These are phyloP conservation scores for Ustanciosporium gigantosporum DNA, from an alignment of 1,284 basidiomycete genomes.

Conservation along the genomic window DNA sequence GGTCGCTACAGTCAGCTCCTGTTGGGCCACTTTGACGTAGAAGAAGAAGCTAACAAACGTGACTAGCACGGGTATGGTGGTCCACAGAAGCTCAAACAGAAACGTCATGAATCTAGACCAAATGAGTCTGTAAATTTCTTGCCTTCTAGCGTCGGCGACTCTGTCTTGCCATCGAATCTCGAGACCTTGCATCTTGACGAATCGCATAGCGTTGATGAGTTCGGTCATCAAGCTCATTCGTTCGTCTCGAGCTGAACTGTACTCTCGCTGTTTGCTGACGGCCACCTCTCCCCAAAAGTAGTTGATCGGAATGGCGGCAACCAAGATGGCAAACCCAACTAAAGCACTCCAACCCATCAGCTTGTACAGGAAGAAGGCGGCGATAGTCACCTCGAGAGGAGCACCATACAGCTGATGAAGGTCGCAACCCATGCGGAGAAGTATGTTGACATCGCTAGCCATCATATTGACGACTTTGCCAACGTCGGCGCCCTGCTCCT, in stretches of 20 bases:
- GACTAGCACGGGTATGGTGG: conserved; percentile 41
- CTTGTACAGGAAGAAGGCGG: conserved; percentile 63
- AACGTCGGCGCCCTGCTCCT: conserved; percentile 60
- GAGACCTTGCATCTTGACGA: conserved; percentile 68
- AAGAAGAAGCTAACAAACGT: conserved; percentile 50
- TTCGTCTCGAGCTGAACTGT: conserved; percentile 74
- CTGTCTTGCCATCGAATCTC: conserved; percentile 42
- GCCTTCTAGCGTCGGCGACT: conserved; percentile 44
- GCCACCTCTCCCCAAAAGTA: conserved; percentile 70
- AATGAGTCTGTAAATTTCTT: conserved; percentile 53
- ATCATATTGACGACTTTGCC: conserved; percentile 65
- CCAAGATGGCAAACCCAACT: conserved; percentile 77
- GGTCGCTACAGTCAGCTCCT: conserved; percentile 42
- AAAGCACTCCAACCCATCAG: conserved; percentile 82
- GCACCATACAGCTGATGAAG: conserved; percentile 67
- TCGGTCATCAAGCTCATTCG: conserved; percentile 85
- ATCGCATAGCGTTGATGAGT: conserved; percentile 71
- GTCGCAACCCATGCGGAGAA: conserved; percentile 64
- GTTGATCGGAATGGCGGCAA: conserved; percentile 76
- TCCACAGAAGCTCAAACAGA: conserved; percentile 62
- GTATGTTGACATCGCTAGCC: conserved; percentile 60
- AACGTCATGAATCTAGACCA: conserved; percentile 51
- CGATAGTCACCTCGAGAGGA: conserved; percentile 80
- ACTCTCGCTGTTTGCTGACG: conserved; percentile 74
- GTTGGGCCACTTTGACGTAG: conserved; percentile 41